Evolutionary conservation across 148 eudicot species (phyloP), one percentile per base, ranked within the genome.

Genomic region (Persicaria maculosa): DNA sequence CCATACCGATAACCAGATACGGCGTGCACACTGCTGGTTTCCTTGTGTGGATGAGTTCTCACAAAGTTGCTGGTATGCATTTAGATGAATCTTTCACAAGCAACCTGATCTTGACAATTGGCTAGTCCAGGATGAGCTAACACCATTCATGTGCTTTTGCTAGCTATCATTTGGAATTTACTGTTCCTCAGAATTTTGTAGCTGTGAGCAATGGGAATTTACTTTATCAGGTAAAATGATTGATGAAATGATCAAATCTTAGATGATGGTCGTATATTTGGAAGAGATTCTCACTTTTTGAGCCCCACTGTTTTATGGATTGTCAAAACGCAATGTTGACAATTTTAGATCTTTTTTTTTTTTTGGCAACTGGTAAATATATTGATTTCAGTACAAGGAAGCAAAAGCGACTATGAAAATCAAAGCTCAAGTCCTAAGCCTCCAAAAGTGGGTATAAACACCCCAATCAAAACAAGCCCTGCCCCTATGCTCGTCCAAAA

Each of bases 1-100:
- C 54, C 90, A 92, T 82, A 96, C 99, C 12, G 84, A 93, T 83
- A 96, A 82, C 81, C 99, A 96, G 89, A 88, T 92, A 75, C 81
- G 99, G 55, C 97, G 99, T 77, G 94, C 99, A 71, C 90, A 93
- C 76, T 92, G 99, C 84, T 96, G 99, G 99, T 96, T 96, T 79
- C 99, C 99, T 69, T 92, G 97, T 80, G 85, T 96, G 90, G 99
- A 96, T 74, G 94, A 92, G 61, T 80, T 79, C 80, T 84, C 85
- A 75, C 97, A 96, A 79, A 83, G 87, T 74, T 96, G 99, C 93
- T 85, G 99, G 99, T 96, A 89, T 72, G 99, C 93, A 87, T 72
- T 75, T 79, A 47, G 57, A 68, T 59, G 72, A 72, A 71, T 68
- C 45, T 74, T 15, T 64, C 44, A 54, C 9, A 47, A 69, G 70